A percentile compares a stretch with the other conserved stretches of the same genome.
Conservation (phyloP, 78 protist genomes). For the Dictyostelium intermedium region DNA sequence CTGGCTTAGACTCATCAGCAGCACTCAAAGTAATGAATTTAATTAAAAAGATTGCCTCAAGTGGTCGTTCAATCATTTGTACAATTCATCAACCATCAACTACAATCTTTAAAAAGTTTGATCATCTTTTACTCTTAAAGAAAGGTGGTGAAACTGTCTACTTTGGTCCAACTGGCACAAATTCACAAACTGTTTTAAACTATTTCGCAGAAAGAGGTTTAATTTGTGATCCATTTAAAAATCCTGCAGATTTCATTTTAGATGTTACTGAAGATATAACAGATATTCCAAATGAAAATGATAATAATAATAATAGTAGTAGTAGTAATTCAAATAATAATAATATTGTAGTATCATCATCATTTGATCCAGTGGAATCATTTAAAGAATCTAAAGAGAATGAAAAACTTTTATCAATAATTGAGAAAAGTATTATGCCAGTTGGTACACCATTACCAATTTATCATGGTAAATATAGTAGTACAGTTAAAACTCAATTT, state of each 20-base stretch:
- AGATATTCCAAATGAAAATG: not conserved
- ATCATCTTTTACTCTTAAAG: slow-evolving; percentile 81
- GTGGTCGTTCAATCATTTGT: slow-evolving; percentile 65
- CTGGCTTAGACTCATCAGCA: slow-evolving; percentile 71
- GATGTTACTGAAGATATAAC: slow-evolving; percentile 36
- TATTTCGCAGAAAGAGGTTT: slow-evolving; percentile 41
- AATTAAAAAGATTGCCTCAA: slow-evolving; percentile 54
- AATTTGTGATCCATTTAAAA: slow-evolving; percentile 47
- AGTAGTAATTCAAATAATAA: not conserved
- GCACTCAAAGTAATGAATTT: slow-evolving; percentile 71
- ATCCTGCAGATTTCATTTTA: slow-evolving; percentile 82
- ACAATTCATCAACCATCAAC: slow-evolving; percentile 94
- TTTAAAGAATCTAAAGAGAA: not conserved
- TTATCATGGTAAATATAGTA: not conserved
- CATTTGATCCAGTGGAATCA: slow-evolving; percentile 22
- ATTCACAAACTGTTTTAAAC: not conserved
- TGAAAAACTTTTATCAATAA: not conserved
- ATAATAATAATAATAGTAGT: not conserved
- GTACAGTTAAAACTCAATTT: not conserved
- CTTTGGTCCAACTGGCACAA: slow-evolving; percentile 80
- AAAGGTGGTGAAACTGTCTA: slow-evolving; percentile 85
- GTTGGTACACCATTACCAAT: not conserved
- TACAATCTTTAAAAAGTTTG: slow-evolving; percentile 72
- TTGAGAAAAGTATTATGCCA: slow-evolving; percentile 16
- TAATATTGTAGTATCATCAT: not conserved